Evolutionary conservation across 306 rosid genomes (phyloP), one percentile per base, ranked within the genome.

Genomic region (Acacia crassicarpa): DNA sequence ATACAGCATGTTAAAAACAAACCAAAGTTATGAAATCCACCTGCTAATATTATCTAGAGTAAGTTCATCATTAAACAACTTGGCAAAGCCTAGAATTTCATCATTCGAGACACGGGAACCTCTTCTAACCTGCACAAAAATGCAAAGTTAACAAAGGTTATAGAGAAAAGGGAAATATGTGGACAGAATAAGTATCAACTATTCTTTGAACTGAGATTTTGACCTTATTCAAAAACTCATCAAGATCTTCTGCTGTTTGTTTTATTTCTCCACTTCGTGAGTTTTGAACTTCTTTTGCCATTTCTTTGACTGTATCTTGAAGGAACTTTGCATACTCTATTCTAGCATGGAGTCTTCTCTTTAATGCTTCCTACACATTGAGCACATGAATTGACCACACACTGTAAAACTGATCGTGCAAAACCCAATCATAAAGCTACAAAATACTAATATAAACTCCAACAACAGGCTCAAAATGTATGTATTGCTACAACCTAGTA

Each of bases 221-320:
- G 75, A 91, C 99, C 89, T 80, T 68, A 89, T 79, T 91, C 81
- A 95, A 81, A 86, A 95, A 95, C 13, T 79, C 93, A 87, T 93
- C 98, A 56, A 95, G 98, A 88, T 95, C 99, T 85, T 90, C 97
- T 0, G 99, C 99, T 48, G 99, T 93, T 90, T 89, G 86, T 84
- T 92, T 95, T 75, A 84, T 80, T 83, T 95, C 99, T 80, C 99
- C 99, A 84, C 97, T 91, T 40, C 93, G 85, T 20, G 98, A 83
- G 88, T 90, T 93, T 70, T 93, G 94, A 82, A 95, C 91, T 91
- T 95, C 99, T 88, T 93, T 92, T 79, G 98, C 99, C 99, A 95
- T 95, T 89, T 95, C 99, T 90, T 93, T 89, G 80, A 91, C 99
- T 0, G 99, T 95, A 75, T 95, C 99, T 84, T 95, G 99, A 54